These are phyloP conservation scores for Oryza officinalis DNA, from an alignment of 176 grass and related monocot species.

Conservation along the genomic window DNA sequence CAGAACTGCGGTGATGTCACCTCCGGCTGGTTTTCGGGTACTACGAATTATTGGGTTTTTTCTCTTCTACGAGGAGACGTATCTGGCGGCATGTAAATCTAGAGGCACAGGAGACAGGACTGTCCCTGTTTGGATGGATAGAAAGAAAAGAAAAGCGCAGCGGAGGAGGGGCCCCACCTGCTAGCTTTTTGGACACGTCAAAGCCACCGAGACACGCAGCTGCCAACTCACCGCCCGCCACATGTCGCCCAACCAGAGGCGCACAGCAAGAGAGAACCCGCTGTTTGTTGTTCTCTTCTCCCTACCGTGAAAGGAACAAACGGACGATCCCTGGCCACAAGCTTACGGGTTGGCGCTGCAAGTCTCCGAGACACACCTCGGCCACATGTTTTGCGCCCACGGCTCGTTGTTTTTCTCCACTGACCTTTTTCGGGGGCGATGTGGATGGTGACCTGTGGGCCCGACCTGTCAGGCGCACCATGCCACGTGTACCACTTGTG, in stretches of 20 bases:
- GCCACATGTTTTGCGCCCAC: constrained; percentile 16
- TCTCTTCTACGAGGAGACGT: neutral
- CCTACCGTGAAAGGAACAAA: neutral
- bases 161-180: neutral
- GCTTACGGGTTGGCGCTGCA: neutral
- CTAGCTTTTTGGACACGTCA: constrained; percentile 39
- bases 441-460: neutral
- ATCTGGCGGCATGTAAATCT: neutral
- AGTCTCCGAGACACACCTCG: neutral
- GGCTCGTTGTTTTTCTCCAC: neutral
- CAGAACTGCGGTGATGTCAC: neutral
- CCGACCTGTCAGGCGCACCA: neutral
- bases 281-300: neutral
- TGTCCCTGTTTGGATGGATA: neutral
- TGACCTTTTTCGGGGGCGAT: neutral
- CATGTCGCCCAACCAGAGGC: neutral
- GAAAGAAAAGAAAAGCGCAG: constrained; percentile 29
- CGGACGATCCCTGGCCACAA: neutral
- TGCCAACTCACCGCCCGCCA: neutral
- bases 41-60: too few relatives aligned
- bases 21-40: too few relatives aligned
- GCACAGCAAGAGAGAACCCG: neutral
- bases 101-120: neutral
- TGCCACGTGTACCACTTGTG: neutral
- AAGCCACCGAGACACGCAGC: neutral